These are phyloP conservation scores for Xylariomycetidae sp. DNA, from an alignment of 2,329 filamentous ascomycete genomes.

Conservation along the genomic window DNA sequence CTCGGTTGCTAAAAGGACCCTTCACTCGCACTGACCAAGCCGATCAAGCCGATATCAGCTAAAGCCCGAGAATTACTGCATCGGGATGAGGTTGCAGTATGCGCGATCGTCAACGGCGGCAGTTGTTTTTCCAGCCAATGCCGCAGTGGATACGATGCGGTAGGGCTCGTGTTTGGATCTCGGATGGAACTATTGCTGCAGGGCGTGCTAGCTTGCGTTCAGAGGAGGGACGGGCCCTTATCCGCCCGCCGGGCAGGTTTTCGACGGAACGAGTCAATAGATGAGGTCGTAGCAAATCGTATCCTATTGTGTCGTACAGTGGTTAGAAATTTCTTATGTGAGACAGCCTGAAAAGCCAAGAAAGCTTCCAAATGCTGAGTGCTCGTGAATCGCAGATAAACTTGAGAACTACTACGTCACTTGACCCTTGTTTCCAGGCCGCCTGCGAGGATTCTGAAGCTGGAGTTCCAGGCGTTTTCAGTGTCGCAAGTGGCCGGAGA, in stretches of 20 bases:
- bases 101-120: slow-evolving; percentile 1
- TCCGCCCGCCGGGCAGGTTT: neutral
- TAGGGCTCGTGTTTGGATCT: neutral
- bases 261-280: neutral
- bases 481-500: neutral
- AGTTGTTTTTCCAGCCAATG: neutral
- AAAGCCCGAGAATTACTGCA: too few relatives aligned
- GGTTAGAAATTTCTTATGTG: neutral
- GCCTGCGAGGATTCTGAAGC: too few relatives aligned
- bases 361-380: neutral
- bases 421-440: neutral
- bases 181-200: slow-evolving; percentile 1
- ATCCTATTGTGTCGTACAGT: neutral
- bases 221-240: neutral
- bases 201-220: neutral
- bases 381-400: too few relatives aligned
- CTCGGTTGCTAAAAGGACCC: too few relatives aligned
- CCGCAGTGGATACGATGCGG: neutral
- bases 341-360: neutral
- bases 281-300: neutral
- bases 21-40: too few relatives aligned
- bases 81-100: too few relatives aligned
- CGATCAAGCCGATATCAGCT: too few relatives aligned
- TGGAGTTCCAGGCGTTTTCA: neutral
- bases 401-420: neutral